Percentiles rank a stretch among this genome's conserved stretches.
Conservation (phyloP, 805 yeast species). For the Metschnikowia drakensbergensis region DNA sequence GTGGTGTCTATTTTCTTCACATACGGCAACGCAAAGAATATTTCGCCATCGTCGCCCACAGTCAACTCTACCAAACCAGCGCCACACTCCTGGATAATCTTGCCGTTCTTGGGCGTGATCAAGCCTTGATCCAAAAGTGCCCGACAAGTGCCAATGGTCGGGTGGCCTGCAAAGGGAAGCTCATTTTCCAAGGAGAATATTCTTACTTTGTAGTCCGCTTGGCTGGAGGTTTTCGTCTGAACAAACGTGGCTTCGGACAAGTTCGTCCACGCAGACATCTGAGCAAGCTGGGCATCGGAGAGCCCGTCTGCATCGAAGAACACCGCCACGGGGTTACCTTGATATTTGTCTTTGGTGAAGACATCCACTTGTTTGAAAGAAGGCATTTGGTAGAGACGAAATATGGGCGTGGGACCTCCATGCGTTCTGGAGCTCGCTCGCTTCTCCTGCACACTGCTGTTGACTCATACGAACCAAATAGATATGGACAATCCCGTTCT, state of each 20-base stretch:
- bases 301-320: conserved; percentile 40
- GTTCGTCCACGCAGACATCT: conserved; percentile 57
- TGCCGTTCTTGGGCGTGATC: conserved; percentile 24
- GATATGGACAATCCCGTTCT: too few species aligned
- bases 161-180: conserved; percentile 64
- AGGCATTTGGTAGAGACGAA: conserved; percentile 7
- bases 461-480: not conserved
- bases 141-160: conserved; percentile 51
- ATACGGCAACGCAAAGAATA: conserved; percentile 29
- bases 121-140: conserved; percentile 41
- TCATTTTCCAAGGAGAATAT: conserved; percentile 48
- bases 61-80: conserved; percentile 41
- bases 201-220: conserved; percentile 46
- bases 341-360: conserved; percentile 34
- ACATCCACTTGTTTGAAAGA: conserved; percentile 40
- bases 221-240: conserved; percentile 32
- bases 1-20: conserved; percentile 11
- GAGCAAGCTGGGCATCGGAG: conserved; percentile 39
- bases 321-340: conserved; percentile 58
- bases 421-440: not conserved
- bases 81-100: conserved; percentile 41
- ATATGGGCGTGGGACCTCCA: not conserved
- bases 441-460: not conserved
- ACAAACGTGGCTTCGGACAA: conserved; percentile 57
- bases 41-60: conserved; percentile 16